Conservation (phyloP, 495 filamentous ascomycete species). For the Hapsidospora chrysogenum region DNA sequence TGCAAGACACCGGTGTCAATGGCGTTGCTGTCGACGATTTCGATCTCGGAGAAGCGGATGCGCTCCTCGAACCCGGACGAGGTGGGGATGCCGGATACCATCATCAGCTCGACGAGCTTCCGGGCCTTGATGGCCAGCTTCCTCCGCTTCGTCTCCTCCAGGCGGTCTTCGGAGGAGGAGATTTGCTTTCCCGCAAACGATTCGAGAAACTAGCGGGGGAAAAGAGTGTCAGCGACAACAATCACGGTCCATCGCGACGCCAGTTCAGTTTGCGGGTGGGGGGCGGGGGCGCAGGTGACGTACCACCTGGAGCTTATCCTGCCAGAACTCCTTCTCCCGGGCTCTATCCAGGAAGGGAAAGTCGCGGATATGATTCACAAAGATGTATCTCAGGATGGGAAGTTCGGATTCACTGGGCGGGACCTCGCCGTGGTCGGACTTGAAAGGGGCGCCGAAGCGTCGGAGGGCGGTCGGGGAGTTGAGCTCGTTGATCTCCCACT, state of each 20-base stretch:
- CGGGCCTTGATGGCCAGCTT: conserved; percentile 85
- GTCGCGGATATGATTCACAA: conserved; percentile 93
- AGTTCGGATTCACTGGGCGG: conserved; percentile 87
- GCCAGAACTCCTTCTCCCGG: conserved; percentile 97
- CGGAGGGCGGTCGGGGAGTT: conserved; percentile 88
- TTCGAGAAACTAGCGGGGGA: conserved; percentile 65
- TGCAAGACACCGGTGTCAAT: conserved; percentile 75
- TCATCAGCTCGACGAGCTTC: conserved; percentile 96
- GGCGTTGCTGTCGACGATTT: conserved; percentile 84
- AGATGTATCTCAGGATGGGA: conserved; percentile 88
- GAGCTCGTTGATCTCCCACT: conserved; percentile 76
- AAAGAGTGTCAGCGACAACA: conserved; percentile 7
- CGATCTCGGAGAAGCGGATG: conserved; percentile 89
- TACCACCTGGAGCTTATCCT: conserved; percentile 92
- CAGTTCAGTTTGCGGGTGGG: neutral
- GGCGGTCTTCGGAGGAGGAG: conserved; percentile 84
- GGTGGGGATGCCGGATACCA: conserved; percentile 93
- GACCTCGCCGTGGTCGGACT: conserved; percentile 80
- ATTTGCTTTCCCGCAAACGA: conserved; percentile 97
- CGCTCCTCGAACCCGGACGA: conserved; percentile 95
- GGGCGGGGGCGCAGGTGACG: conserved; percentile 18
- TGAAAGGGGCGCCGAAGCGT: conserved; percentile 90
- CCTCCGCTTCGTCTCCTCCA: conserved; percentile 88
- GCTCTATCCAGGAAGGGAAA: conserved; percentile 95
- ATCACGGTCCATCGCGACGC: neutral